Evolutionary conservation across 306 rosid genomes (phyloP), one percentile per base, ranked within the genome.

Genomic region (Begonia masoniana): DNA sequence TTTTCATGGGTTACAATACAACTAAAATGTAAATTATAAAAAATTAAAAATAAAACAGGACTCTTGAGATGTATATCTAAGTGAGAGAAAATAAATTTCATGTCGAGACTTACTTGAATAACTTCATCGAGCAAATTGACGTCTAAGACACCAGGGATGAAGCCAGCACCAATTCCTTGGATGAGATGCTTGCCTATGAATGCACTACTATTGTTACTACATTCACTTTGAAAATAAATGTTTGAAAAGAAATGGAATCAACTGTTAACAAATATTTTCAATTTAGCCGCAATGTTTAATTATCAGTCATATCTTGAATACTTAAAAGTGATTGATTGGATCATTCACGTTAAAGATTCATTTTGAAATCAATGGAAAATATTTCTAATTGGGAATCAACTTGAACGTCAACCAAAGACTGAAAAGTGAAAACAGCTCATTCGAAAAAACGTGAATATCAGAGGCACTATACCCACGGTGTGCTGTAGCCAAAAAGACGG

Each of bases 151-250:
- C 10, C 4, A 19, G 87, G 83, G 54, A 85, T 47, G 11, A 85
- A 1, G 24, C 89, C 94, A 51, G 78, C 70, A 53, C 94, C 97
- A 36, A 88, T 58, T 63, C 97, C 95, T 70, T 76, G 89, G 55
- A 85, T 89, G 62, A 63, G 59, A 62, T 89, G 95, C 70, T 57
- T 72, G 26, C 95, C 97, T 85, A 26, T 46, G 52, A 73, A n/a
- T 45, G 49, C n/a, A 45, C 13, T 31, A 31, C 39, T 31, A 5
- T 2, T 5, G 39, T 31, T 31, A 31, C 1, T 31, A 31, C 39
- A 1, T 31, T 0, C 7, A 7, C 7, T 31, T 31, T 31, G 39
- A 31, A 31, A 5, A 31, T 5, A 31, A 31, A 31, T 31, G 39
- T 31, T 31, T 31, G 39, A 31, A 31, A 31, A 31, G 39, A 31